Conservation (phyloP, 2,329 filamentous ascomycete species). For the Fusarium napiforme region DNA sequence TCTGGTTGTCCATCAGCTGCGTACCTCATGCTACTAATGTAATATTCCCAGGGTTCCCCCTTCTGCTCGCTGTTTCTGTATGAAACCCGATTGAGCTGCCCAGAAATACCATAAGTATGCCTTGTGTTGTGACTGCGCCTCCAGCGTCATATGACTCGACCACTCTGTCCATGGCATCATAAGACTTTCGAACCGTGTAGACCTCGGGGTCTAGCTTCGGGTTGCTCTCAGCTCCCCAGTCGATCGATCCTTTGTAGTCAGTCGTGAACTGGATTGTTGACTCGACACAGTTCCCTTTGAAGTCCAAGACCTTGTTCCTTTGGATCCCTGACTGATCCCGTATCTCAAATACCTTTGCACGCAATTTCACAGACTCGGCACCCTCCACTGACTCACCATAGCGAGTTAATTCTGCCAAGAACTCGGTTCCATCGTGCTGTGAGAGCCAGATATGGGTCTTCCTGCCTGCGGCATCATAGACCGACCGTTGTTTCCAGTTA, state of each 20-base stretch:
- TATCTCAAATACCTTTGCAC: background rate
- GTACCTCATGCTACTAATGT: background rate
- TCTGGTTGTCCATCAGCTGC: background rate
- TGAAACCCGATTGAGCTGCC: background rate
- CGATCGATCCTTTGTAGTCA: background rate
- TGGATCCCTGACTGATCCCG: background rate
- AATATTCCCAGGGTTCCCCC: no score
- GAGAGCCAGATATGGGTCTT: background rate
- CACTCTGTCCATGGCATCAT: background rate
- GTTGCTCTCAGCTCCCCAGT: no score
- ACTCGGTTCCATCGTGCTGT: background rate
- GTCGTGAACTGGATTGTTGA: background rate
- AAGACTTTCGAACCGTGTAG: no score
- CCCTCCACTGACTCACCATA: rapidly evolving
- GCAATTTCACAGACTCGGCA: rapidly evolving
- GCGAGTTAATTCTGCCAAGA: rapidly evolving
- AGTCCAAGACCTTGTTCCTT: rapidly evolving
- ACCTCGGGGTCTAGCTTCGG: no score
- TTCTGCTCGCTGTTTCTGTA: background rate
- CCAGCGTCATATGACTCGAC: background rate
- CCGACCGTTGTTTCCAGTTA: background rate
- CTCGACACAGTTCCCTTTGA: background rate
- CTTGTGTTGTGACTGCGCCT: background rate
- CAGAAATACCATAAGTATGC: background rate
- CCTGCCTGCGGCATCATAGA: background rate